A percentile compares a stretch with the other conserved stretches of the same genome.
Conservation (phyloP, 345 rosid species). For the Raphanus raphanistrum region DNA sequence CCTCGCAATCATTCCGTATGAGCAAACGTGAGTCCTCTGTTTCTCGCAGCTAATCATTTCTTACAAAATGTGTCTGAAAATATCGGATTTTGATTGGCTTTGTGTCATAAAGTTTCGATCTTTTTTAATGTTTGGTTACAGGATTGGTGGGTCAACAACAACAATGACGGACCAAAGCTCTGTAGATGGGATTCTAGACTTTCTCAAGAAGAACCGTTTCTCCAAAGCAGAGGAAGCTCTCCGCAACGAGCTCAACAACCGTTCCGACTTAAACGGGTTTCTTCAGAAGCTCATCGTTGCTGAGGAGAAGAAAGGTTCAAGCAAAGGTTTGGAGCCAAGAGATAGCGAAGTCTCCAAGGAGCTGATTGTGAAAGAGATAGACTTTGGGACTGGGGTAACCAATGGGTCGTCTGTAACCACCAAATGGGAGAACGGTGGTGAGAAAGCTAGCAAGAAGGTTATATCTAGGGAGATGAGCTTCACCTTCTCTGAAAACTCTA, state of each 20-base stretch:
- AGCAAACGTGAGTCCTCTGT: constrained; percentile 35
- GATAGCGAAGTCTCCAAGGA: constrained; percentile 65
- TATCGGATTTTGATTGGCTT: constrained; percentile 1
- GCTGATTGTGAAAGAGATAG: constrained; percentile 88
- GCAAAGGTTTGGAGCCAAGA: constrained; percentile 39
- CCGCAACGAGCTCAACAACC: constrained; percentile 71
- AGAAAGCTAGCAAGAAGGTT: constrained; percentile 50
- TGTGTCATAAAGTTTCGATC: neutral
- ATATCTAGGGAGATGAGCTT: constrained; percentile 50
- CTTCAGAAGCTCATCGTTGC: constrained; percentile 61
- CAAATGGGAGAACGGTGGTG: constrained; percentile 49
- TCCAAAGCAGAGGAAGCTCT: constrained; percentile 93
- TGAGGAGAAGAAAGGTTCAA: constrained; percentile 56
- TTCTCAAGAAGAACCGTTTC: constrained; percentile 72
- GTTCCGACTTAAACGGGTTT: constrained; percentile 72
- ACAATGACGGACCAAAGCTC: constrained; percentile 67
- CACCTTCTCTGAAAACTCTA: constrained; percentile 53
- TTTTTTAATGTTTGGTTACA: constrained; percentile 33
- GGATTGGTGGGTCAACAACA: constrained; percentile 41
- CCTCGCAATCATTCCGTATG: constrained; percentile 19
- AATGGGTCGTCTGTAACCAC: constrained; percentile 63
- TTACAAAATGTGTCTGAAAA: neutral
- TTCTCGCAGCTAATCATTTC: neutral
- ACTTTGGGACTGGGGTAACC: constrained; percentile 66
- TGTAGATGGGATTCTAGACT: constrained; percentile 74